Conservation (phyloP, 768 basidiomycete species). For the Pisolithus marmoratus region DNA sequence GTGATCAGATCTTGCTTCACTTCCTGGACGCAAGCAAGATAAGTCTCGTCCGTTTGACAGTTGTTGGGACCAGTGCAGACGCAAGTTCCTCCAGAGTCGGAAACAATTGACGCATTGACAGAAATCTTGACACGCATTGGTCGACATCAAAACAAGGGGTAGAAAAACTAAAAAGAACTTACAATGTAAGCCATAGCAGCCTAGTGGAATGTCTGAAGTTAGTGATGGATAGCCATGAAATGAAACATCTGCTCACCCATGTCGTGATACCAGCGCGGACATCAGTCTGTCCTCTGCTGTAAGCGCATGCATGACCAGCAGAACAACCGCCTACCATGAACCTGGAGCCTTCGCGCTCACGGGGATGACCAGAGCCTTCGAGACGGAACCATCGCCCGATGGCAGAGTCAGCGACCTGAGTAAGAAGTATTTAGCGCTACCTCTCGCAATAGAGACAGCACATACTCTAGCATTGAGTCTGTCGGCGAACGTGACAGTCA, state of each 20-base stretch:
- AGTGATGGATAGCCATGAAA: background rate
- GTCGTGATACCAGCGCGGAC: conserved; percentile 76
- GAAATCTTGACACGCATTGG: conserved; percentile 48
- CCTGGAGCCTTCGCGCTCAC: conserved; percentile 56
- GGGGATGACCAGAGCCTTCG: conserved; percentile 63
- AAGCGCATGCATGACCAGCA: background rate
- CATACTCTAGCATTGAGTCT: conserved; percentile 37
- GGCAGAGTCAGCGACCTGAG: conserved; percentile 33
- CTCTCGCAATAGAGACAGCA: background rate
- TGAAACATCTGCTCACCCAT: conserved; percentile 50
- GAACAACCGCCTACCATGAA: conserved; percentile 41
- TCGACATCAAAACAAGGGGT: conserved; percentile 3
- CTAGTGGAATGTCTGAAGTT: conserved; percentile 25
- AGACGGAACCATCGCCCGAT: conserved; percentile 66
- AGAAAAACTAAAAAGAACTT: conserved; percentile 16
- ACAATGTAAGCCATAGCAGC: conserved; percentile 86
- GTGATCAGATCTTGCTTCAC: conserved; percentile 77
- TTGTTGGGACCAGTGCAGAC: conserved; percentile 58
- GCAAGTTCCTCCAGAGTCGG: conserved; percentile 76
- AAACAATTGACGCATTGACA: conserved; percentile 77
- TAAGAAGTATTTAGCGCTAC: conserved; percentile 1
- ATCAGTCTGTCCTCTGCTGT: conserved; percentile 48
- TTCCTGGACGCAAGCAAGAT: conserved; percentile 52
- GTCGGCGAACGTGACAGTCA: conserved; percentile 36
- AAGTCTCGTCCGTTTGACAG: conserved; percentile 47